Evolutionary conservation across 257 asterid species (phyloP).

Genomic region (Capsicum pubescens): DNA sequence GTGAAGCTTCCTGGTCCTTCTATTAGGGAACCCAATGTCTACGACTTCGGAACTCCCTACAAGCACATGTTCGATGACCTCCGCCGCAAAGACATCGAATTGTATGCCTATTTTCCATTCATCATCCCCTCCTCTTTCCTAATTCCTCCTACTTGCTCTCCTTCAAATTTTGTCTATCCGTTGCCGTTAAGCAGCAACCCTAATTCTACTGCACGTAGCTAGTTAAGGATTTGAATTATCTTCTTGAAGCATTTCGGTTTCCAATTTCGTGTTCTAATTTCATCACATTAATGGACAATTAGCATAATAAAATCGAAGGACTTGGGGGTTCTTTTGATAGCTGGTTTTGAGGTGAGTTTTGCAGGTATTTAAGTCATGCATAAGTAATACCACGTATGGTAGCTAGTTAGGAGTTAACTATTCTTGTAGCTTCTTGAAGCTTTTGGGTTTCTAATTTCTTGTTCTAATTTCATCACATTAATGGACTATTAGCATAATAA

Average conservation of each 20-base stretch:
- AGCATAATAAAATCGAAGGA: background rate
- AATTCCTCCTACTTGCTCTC: background rate
- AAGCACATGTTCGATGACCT: constrained; percentile 95
- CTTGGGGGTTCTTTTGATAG: no score
- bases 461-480: no score
- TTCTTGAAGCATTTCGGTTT: background rate
- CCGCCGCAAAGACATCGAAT: constrained; percentile 92
- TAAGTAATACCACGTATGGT: no score
- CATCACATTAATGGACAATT: background rate
- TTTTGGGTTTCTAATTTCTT: no score
- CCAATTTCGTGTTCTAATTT: background rate
- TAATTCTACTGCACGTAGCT: background rate
- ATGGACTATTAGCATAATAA: no score
- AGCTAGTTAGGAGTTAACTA: no score
- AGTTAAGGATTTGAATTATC: background rate
- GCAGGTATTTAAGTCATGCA: no score
- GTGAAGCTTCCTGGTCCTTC: constrained; percentile 99
- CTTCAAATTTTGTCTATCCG: background rate
- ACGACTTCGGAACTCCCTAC: constrained; percentile 97
- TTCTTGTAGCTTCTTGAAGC: no score
- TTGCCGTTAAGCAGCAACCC: background rate
- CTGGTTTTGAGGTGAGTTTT: no score
- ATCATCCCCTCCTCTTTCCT: background rate
- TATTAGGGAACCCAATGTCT: constrained; percentile 93
- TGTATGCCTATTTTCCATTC: constrained; percentile 40